A percentile compares a stretch with the other conserved stretches of the same genome.
Evolutionary conservation across 75 land plant genomes (phyloP).

Genomic region (Pinus albicaulis): DNA sequence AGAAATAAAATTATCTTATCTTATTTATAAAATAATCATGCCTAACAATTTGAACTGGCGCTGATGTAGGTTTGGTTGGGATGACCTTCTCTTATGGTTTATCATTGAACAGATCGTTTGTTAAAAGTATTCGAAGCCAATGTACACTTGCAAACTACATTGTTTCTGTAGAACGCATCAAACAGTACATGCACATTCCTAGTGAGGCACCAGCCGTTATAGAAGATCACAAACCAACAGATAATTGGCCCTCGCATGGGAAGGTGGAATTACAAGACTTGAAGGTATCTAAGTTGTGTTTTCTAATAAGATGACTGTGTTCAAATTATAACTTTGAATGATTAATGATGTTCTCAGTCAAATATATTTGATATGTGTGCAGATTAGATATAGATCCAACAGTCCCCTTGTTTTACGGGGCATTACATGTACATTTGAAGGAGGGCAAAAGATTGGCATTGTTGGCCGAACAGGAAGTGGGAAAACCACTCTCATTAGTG

Average conservation of each 20-base stretch:
- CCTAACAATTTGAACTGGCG: not conserved
- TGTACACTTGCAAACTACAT: slow-evolving; percentile 36
- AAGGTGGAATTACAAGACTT: slow-evolving; percentile 36
- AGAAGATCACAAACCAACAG: slow-evolving; percentile 20
- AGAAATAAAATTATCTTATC: too few species aligned
- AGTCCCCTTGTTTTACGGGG: slow-evolving; percentile 62
- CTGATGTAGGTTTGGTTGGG: slow-evolving; percentile 53
- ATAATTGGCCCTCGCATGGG: slow-evolving; percentile 36
- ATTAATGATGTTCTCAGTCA: not conserved
- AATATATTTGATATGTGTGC: slow-evolving; percentile 4
- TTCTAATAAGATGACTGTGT: not conserved
- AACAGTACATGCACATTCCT: slow-evolving; percentile 41
- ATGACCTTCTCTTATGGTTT: slow-evolving; percentile 41
- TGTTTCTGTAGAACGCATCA: slow-evolving; percentile 46
- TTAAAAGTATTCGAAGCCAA: slow-evolving; percentile 27
- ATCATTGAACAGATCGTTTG: slow-evolving; percentile 26
- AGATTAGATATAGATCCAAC: slow-evolving; percentile 59
- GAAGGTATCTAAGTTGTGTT: slow-evolving; percentile 22
- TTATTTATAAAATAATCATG: not conserved
- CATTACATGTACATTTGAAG: slow-evolving; percentile 67
- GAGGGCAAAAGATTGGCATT: slow-evolving; percentile 44
- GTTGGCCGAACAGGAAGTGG: slow-evolving; percentile 59
- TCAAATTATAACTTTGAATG: not conserved
- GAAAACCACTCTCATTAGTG: slow-evolving; percentile 56
- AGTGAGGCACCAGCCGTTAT: slow-evolving; percentile 32